A percentile compares a stretch with the other conserved stretches of the same genome.
Evolutionary conservation across 2,329 filamentous ascomycete species (phyloP).

Genomic region (Penicillium sp.): DNA sequence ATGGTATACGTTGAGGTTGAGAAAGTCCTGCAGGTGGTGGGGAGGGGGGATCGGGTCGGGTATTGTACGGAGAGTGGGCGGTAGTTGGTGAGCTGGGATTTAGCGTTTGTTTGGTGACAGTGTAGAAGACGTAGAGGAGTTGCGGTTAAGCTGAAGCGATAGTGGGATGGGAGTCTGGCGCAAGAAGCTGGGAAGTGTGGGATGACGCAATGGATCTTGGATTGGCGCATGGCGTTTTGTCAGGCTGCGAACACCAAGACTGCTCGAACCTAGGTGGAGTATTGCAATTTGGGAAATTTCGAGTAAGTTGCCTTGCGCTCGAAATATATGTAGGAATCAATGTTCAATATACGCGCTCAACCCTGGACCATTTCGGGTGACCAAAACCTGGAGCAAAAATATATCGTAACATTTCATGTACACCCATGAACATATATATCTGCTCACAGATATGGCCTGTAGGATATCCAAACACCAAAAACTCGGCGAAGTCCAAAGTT

Average conservation of each 20-base stretch:
- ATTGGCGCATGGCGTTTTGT: slow-evolving; percentile 15
- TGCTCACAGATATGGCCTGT: neutral
- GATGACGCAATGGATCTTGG: slow-evolving; percentile 28
- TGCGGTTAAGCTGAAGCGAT: too few relatives aligned
- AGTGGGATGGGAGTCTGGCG: neutral
- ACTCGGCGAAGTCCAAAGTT: too few relatives aligned
- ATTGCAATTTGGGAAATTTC: too few relatives aligned
- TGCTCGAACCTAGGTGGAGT: too few relatives aligned
- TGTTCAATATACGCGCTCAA: too few relatives aligned
- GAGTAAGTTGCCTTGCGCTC: neutral
- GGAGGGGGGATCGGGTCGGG: slow-evolving; percentile 5
- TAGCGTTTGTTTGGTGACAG: neutral
- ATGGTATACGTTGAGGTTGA: slow-evolving; percentile 32
- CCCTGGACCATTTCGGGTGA: too few relatives aligned
- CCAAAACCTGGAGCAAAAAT: neutral
- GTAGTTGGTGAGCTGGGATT: neutral
- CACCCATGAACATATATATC: neutral
- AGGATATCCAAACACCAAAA: too few relatives aligned
- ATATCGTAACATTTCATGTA: neutral
- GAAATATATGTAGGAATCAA: neutral
- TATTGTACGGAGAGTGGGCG: slow-evolving; percentile 11
- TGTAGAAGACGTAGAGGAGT: neutral
- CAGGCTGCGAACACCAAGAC: too few relatives aligned
- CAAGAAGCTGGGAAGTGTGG: slow-evolving; percentile 7
- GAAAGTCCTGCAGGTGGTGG: slow-evolving; percentile 5